Evolutionary conservation across 2,329 filamentous ascomycete species (phyloP), one percentile per base, ranked within the genome.

Genomic region (Stagonosporopsis vannaccii): DNA sequence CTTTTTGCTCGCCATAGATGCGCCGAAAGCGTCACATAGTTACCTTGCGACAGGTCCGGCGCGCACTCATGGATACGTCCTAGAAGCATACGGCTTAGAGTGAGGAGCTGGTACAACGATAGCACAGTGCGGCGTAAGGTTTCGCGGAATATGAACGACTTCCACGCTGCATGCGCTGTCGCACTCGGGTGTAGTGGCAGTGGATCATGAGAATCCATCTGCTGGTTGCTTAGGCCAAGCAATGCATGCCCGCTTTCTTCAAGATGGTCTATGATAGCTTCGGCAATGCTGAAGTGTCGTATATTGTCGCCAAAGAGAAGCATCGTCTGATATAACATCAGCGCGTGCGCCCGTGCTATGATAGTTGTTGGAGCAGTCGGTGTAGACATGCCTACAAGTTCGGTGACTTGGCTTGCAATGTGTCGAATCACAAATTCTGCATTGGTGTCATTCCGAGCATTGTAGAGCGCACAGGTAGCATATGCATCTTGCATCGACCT

Each of bases 51-150:
- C 8, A 61, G 33, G 3, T 56, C 22, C 6, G 57, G 42, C 2
- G 45, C 15, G 40, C 72, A 75, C 2, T 56, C 23, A 3, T 28
- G 33, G 5, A 63, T 13, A 3, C 63, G 55, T 4, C 50, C 50
- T 9, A 67, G 49, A 0, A 74, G 23, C 2, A 72, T 30, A 15
- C 53, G 51, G 32, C 54, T 72, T n/a, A 73, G 51, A 11, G 67
- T 54, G 6, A 67, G 45, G 55, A 85, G 76, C 39, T 82, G 83
- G 58, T 81, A 81, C 0, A 78, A 67, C 12, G 82, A 73, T 1
- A 86, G 69, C 0, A 82, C 73, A 0, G 84, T 86, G 15, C 84
- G 80, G 2, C 83, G 78, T 1, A 79, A 74, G 0, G 83, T 85
- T 64, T 87, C 84, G 11, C 83, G 77, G 19, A 85, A 74, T 2